Conservation (phyloP, 768 basidiomycete species). For the Leucosporidium yakuticum region DNA sequence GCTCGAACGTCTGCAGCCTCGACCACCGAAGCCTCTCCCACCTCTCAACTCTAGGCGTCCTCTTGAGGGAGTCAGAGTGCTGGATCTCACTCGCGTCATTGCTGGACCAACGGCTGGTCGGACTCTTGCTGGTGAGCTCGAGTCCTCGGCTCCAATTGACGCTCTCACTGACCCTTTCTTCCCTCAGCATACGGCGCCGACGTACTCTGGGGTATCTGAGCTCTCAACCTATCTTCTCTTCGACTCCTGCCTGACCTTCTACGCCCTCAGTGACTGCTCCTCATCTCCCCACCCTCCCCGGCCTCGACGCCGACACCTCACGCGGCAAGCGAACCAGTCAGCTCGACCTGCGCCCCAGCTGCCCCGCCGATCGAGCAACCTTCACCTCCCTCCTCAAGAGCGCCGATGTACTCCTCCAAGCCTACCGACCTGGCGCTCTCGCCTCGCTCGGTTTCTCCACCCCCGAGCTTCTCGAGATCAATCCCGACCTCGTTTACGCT, state of each 20-base stretch:
- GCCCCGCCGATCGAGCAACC: conserved; percentile 40
- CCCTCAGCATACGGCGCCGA: not conserved
- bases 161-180: not conserved
- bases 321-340: conserved; percentile 61
- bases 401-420: conserved; percentile 59
- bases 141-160: not conserved
- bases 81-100: conserved; percentile 59
- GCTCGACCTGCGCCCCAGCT: conserved; percentile 49
- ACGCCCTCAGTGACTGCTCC: conserved; percentile 50
- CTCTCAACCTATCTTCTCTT: not conserved
- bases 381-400: conserved; percentile 46
- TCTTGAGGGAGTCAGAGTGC: conserved; percentile 52
- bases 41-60: conserved; percentile 40
- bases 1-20: conserved; percentile 16
- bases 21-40: not conserved
- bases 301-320: conserved; percentile 56
- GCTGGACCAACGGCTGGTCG: conserved; percentile 57
- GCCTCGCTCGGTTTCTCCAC: conserved; percentile 52
- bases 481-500: conserved; percentile 54
- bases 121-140: conserved; percentile 53
- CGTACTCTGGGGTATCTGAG: not conserved
- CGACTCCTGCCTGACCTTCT: not conserved
- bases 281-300: conserved; percentile 52
- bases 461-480: conserved; percentile 44
- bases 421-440: conserved; percentile 52